Evolutionary conservation across 306 rosid genomes (phyloP).

Genomic region (Lathyrus sativus): DNA sequence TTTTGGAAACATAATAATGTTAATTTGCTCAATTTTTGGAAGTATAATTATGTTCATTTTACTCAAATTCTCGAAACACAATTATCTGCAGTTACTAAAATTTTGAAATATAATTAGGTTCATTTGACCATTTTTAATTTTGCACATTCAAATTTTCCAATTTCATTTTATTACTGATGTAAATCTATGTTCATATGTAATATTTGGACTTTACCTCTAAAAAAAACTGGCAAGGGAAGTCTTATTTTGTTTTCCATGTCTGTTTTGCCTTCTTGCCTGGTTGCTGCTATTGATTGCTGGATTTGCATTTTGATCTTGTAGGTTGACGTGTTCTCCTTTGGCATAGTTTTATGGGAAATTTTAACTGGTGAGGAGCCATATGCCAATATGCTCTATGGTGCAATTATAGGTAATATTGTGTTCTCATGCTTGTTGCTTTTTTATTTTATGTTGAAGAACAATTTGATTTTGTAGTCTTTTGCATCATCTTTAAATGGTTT

Average conservation of each 20-base stretch:
- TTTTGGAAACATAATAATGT: slow-evolving; percentile 16
- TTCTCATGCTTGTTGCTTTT: slow-evolving; percentile 18
- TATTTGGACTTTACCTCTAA: slow-evolving; percentile 13
- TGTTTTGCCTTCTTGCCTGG: slow-evolving; percentile 7
- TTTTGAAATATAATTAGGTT: slow-evolving; percentile 14
- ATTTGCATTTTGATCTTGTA: slow-evolving; percentile 38
- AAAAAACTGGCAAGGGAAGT: background rate
- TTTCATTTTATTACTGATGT: background rate
- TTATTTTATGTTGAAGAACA: slow-evolving; percentile 9
- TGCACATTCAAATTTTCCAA: background rate
- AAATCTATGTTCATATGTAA: slow-evolving; percentile 18
- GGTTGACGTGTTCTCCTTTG: slow-evolving; percentile 96
- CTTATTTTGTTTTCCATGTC: slow-evolving; percentile 15
- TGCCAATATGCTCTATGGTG: slow-evolving; percentile 97
- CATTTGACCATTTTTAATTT: slow-evolving; percentile 6
- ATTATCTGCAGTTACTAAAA: slow-evolving; percentile 17
- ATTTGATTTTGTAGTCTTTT: slow-evolving; percentile 17
- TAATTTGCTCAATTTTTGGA: slow-evolving; percentile 19
- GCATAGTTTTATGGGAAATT: slow-evolving; percentile 93
- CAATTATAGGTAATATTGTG: slow-evolving; percentile 68
- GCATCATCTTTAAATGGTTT: slow-evolving; percentile 30
- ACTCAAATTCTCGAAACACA: slow-evolving; percentile 6
- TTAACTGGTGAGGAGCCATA: slow-evolving; percentile 96
- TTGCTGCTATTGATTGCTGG: slow-evolving; percentile 12
- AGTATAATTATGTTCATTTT: slow-evolving; percentile 10